A percentile compares a stretch with the other conserved stretches of the same genome.
These are phyloP conservation scores for Tilletia indica DNA, from an alignment of 1,284 basidiomycete genomes.

Conservation along the genomic window DNA sequence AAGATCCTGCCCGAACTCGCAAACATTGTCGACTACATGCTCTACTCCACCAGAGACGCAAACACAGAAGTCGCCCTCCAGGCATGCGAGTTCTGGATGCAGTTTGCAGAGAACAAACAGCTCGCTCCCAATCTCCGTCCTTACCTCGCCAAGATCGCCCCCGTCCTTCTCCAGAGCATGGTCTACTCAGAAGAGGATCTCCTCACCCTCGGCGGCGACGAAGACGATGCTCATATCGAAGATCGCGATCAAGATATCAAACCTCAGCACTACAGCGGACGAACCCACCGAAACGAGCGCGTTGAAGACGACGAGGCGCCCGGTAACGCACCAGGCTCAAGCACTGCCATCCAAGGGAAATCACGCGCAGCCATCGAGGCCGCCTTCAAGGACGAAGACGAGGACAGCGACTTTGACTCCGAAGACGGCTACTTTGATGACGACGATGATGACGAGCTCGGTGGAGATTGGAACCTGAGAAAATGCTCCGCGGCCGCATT, in stretches of 20 bases:
- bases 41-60: constrained; percentile 95
- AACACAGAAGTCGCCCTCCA: constrained; percentile 66
- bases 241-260: constrained; percentile 81
- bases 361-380: constrained; percentile 59
- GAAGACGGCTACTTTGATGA: constrained; percentile 83
- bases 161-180: constrained; percentile 94
- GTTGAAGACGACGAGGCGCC: constrained; percentile 42
- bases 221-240: constrained; percentile 77
- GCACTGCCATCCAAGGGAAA: constrained; percentile 39
- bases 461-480: constrained; percentile 97
- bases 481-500: constrained; percentile 97
- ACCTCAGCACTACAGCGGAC: constrained; percentile 79
- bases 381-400: constrained; percentile 56
- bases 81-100: constrained; percentile 99
- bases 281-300: constrained; percentile 65
- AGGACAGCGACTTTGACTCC: constrained; percentile 75
- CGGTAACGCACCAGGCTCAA: constrained; percentile 46
- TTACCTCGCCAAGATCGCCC: constrained; percentile 81
- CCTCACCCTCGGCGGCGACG: constrained; percentile 90
- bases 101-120: constrained; percentile 91
- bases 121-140: constrained; percentile 80
- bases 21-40: constrained; percentile 97
- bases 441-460: constrained; percentile 91
- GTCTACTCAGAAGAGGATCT: constrained; percentile 93
- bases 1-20: constrained; percentile 94